These are phyloP conservation scores for Nitzschia sp. DNA, from an alignment of 108 stramenopile genomes.

Conservation along the genomic window DNA sequence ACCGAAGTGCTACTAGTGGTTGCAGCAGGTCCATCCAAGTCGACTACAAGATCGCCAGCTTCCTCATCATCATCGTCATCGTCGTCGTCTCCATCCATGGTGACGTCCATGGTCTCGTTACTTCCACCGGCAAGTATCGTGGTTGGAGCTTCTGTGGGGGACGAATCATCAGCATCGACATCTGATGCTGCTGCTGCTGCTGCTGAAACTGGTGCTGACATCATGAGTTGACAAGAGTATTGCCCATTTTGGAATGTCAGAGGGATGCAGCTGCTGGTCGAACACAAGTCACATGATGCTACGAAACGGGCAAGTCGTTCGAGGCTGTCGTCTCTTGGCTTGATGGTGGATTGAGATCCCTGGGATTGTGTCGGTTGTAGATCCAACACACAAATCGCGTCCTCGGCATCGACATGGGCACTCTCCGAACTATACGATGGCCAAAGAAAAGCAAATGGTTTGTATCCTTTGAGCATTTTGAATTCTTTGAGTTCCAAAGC, in stretches of 20 bases:
- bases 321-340: neutral
- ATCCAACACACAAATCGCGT: slow-evolving; percentile 25
- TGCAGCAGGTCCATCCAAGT: neutral
- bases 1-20: neutral
- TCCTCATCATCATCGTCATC: slow-evolving; percentile 28
- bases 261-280: neutral
- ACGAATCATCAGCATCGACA: neutral
- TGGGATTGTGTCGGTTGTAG: slow-evolving; percentile 19
- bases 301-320: slow-evolving; percentile 16
- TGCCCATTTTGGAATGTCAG: neutral
- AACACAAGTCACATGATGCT: slow-evolving; percentile 7
- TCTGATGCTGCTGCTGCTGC: too few relatives aligned
- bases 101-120: neutral
- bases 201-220: neutral
- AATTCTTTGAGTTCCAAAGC: slow-evolving; percentile 24
- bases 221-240: neutral
- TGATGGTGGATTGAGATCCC: slow-evolving; percentile 3
- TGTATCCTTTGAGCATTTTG: slow-evolving; percentile 33
- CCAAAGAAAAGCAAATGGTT: slow-evolving; percentile 26
- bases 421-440: neutral
- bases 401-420: slow-evolving; percentile 7
- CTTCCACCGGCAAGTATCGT: neutral
- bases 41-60: slow-evolving; percentile 12
- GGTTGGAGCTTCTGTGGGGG: neutral
- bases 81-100: neutral